Evolutionary conservation across 139 green algal genomes (phyloP).

Genomic region (Gonium pectorale): DNA sequence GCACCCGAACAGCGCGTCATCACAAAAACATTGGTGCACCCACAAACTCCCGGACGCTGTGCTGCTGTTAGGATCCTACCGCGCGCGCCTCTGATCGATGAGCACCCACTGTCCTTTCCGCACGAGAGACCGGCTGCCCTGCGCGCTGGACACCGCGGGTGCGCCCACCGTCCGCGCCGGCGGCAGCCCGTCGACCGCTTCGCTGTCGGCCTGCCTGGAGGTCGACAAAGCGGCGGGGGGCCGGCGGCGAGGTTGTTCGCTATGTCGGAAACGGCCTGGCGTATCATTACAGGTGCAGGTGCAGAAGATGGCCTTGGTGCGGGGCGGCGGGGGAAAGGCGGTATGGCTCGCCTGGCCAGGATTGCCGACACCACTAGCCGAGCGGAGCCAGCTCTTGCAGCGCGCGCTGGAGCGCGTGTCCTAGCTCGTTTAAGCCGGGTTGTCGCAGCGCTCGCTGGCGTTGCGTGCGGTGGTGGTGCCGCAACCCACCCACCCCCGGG

Average conservation of each 20-base stretch:
- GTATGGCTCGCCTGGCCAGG: neutral
- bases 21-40: no score
- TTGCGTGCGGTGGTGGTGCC: neutral
- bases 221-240: neutral
- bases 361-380: neutral
- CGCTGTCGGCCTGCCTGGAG: conserved; percentile 2
- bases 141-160: neutral
- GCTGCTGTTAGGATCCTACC: no score
- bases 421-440: neutral
- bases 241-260: neutral
- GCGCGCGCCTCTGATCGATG: no score
- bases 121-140: neutral
- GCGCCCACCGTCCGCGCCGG: conserved; percentile 4
- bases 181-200: neutral
- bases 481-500: neutral
- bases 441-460: no score
- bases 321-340: neutral
- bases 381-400: neutral
- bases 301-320: neutral
- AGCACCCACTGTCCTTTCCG: neutral
- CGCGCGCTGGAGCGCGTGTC: neutral
- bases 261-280: conserved; percentile 15
- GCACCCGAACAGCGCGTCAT: no score
- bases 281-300: conserved; percentile 13
- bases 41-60: no score